Base-by-base conservation (phyloP, 441 rosid species). In the Brassica hybrid region DNA sequence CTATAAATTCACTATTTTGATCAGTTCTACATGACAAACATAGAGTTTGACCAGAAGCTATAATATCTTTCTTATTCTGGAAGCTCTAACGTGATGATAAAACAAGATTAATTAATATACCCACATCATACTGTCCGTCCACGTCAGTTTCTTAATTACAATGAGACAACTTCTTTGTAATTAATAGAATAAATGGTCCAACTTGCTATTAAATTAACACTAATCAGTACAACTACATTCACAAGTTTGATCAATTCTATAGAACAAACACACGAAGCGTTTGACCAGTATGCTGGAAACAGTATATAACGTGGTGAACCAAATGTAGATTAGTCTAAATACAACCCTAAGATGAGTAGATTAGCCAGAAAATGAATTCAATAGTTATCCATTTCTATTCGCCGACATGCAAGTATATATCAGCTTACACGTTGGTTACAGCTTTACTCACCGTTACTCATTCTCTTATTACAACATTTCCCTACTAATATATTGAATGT, bases 381-480 rank as follows among this genome's bases (percentile, higher is more conserved):
- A 61, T 74, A 63, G 74, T 79, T 79, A 79, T 79, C 75, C 43
- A 10, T 69, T 18, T 30, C 13, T 64, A 56, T 74, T 70, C 45
- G 5, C 34, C 11, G 71, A 69, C 76, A 79, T 48, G 76, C 16
- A 45, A 74, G 41, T 74, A 58, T 41, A 56, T 56, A 69, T 69
- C 72, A 79, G 72, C n/a, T 23, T 79, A 56, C 76, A 79, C 82
- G 82, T 75, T 57, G 67, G 79, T 12, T 74, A 74, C 79, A 63
- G 25, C 73, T n/a, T 58, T 65, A 72, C 73, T 23, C 69, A 59
- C 45, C n/a, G n/a, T n/a, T n/a, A n/a, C n/a, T n/a, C n/a, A n/a
- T n/a, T n/a, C 64, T 25, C 64, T 13, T 8, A 56, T 56, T 8
- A 41, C 60, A 56, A 25, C 61, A 43, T 45, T 16, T 70, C 2